A percentile compares a stretch with the other conserved stretches of the same genome.
Evolutionary conservation across 2,329 filamentous ascomycete species (phyloP).

Genomic region (Claviceps quebecensis): DNA sequence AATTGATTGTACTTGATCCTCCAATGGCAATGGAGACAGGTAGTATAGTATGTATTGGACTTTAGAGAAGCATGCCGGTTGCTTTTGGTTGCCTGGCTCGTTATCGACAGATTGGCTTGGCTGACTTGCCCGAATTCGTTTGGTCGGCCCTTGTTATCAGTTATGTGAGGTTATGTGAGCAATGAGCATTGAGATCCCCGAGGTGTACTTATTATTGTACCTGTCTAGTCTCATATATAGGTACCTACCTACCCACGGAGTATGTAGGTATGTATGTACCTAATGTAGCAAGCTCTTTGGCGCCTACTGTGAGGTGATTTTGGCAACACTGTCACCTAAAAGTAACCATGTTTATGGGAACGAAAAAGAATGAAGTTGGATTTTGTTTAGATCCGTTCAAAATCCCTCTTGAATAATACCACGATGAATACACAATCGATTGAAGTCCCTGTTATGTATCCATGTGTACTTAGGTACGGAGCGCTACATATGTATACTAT

Average conservation of each 20-base stretch:
- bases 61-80: neutral
- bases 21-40: no score
- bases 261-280: no score
- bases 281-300: neutral
- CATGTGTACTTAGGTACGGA: no score
- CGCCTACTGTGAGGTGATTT: neutral
- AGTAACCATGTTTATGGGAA: neutral
- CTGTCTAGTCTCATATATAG: neutral
- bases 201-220: neutral
- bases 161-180: neutral
- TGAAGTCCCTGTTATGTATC: no score
- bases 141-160: no score
- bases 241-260: no score
- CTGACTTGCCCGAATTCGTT: neutral
- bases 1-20: neutral
- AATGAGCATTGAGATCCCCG: neutral
- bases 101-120: neutral
- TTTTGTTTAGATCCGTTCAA: neutral
- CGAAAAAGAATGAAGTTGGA: neutral
- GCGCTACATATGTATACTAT: no score
- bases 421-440: no score
- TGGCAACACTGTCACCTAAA: neutral
- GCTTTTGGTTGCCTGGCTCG: neutral
- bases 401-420: no score
- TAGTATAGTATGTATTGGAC: neutral